phyloP scores from a whole-genome alignment of 805 yeast species.

The Wickerhamiella occidentalis region DNA sequence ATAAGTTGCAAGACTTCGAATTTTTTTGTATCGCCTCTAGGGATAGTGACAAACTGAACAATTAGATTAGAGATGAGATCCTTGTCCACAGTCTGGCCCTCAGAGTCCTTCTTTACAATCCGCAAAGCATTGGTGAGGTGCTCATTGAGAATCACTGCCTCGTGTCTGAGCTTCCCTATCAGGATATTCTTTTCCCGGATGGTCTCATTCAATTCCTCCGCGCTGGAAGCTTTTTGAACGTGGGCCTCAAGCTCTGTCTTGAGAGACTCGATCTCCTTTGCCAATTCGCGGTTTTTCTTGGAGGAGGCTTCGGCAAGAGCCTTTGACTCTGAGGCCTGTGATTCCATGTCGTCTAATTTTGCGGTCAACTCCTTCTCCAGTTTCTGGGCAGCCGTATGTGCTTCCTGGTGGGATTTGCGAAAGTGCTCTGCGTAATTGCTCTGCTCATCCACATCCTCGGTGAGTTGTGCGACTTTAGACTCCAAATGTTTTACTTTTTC shows the following conservation, averaged over 20 bases:
- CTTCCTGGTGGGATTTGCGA: constrained; percentile 1
- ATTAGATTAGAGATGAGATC: constrained; percentile 79
- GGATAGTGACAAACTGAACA: constrained; percentile 72
- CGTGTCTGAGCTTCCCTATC: constrained; percentile 87
- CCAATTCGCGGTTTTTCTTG: constrained; percentile 17
- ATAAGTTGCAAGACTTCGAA: constrained; percentile 83
- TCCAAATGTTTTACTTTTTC: constrained; percentile 15
- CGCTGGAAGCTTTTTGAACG: constrained; percentile 15
- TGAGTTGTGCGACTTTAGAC: constrained; percentile 22
- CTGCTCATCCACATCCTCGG: constrained; percentile 25
- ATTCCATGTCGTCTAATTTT: constrained; percentile 8
- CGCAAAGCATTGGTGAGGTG: constrained; percentile 89
- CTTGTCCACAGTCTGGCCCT: constrained; percentile 69
- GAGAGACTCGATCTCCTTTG: constrained; percentile 4
- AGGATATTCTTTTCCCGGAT: constrained; percentile 59
- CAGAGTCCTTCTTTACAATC: constrained; percentile 65
- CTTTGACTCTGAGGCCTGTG: constrained; percentile 1
- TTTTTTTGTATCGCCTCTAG: constrained; percentile 88
- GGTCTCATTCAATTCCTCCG: constrained; percentile 35
- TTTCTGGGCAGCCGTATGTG: neutral
- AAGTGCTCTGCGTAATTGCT: constrained; percentile 22
- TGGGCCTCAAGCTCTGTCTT: constrained; percentile 19
- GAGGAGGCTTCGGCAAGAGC: constrained; percentile 2
- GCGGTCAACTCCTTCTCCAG: constrained; percentile 14
- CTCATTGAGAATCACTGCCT: constrained; percentile 84